Evolutionary conservation across 169 alveolate species (phyloP).

Genomic region (Plasmodium ovale): DNA sequence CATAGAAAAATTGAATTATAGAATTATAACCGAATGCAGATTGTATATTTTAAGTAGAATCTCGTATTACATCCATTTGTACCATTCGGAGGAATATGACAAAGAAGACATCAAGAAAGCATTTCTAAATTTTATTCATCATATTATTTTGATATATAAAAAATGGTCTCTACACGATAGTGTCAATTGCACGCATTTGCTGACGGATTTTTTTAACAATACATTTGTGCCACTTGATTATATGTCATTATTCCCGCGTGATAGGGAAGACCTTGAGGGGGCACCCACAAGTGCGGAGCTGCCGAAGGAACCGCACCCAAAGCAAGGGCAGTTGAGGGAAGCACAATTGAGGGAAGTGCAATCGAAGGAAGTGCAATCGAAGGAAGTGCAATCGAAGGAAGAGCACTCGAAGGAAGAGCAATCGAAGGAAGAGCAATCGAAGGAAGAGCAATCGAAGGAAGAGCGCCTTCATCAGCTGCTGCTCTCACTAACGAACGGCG

Average conservation of each 20-base stretch:
- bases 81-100: slow-evolving; percentile 28
- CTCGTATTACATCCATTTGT: slow-evolving; percentile 34
- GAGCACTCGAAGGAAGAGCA: neutral
- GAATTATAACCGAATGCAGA: slow-evolving; percentile 53
- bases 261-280: neutral
- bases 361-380: neutral
- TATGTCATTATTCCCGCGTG: no score
- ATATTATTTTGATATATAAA: slow-evolving; percentile 40
- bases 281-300: no score
- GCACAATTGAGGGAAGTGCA: neutral
- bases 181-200: slow-evolving; percentile 36
- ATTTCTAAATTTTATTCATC: slow-evolving; percentile 72
- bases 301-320: no score
- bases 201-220: slow-evolving; percentile 50
- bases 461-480: no score
- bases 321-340: no score
- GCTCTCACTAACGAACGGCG: neutral
- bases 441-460: neutral
- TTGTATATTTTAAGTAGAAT: slow-evolving; percentile 62
- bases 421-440: neutral
- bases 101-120: slow-evolving; percentile 42
- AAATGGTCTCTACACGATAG: slow-evolving; percentile 54
- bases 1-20: slow-evolving; percentile 31
- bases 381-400: neutral
- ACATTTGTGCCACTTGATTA: slow-evolving; percentile 32